phyloP scores from a whole-genome alignment of 2,329 filamentous ascomycete species.

The Trichoderma cornu-damae region DNA sequence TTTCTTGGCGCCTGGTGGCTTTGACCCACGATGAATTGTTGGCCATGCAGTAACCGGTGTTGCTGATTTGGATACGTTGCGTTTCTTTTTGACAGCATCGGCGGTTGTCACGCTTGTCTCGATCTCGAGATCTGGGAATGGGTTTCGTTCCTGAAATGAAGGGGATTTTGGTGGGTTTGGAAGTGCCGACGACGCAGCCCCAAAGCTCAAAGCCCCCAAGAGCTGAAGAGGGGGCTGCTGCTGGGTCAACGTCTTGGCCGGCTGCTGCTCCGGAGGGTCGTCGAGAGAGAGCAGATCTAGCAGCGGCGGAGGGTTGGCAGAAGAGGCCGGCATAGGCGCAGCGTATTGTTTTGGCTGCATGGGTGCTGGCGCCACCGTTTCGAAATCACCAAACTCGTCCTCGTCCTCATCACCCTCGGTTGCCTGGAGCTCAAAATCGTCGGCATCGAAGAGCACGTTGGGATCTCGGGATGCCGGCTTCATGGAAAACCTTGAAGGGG shows the following conservation, averaged over 20 bases:
- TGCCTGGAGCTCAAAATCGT: conserved; percentile 45
- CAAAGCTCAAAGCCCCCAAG: conserved; percentile 29
- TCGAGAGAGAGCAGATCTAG: conserved; percentile 41
- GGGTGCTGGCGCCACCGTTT: conserved; percentile 36
- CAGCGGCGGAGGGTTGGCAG: conserved; percentile 27
- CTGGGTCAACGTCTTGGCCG: conserved; percentile 15
- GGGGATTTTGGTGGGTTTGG: conserved; percentile 48
- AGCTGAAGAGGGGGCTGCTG: conserved; percentile 32
- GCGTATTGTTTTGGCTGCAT: conserved; percentile 16
- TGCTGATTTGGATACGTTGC: neutral
- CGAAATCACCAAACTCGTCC: conserved; percentile 58
- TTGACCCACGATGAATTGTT: neutral
- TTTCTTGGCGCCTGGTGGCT: conserved; percentile 25
- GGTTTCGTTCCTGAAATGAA: conserved; percentile 50
- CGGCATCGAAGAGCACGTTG: conserved; percentile 63
- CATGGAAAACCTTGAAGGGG: conserved; percentile 23
- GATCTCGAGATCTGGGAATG: conserved; percentile 46
- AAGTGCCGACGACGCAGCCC: conserved; percentile 30
- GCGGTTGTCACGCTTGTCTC: conserved; percentile 40
- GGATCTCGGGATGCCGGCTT: conserved; percentile 34
- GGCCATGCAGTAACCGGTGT: conserved; percentile 46
- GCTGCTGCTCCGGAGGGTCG: conserved; percentile 26
- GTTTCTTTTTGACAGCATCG: conserved; percentile 31
- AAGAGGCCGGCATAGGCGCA: neutral
- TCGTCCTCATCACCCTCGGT: conserved; percentile 45